Evolutionary conservation across 257 asterid genomes (phyloP).

Genomic region (Plantago elongata): DNA sequence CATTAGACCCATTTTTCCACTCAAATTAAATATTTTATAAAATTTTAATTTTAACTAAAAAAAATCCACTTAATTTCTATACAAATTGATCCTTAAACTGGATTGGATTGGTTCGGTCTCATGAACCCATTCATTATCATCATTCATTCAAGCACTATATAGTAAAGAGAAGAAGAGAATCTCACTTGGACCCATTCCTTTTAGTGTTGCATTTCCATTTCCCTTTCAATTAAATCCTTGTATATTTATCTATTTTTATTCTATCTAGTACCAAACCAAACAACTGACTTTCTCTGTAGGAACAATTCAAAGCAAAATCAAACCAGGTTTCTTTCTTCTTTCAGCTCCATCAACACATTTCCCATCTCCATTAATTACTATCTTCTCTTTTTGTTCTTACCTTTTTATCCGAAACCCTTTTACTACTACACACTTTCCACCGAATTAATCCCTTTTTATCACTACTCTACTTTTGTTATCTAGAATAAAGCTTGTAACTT

Average conservation of each 20-base stretch:
- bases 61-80: too few relatives aligned
- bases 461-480: not conserved
- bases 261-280: too few relatives aligned
- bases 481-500: not conserved
- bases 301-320: not conserved
- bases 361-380: not conserved
- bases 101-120: not conserved
- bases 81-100: too few relatives aligned
- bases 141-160: too few relatives aligned
- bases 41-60: too few relatives aligned
- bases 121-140: too few relatives aligned
- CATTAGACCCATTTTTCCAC: too few relatives aligned
- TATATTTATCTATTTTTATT: too few relatives aligned
- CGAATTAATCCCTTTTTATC: not conserved
- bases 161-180: not conserved
- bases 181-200: not conserved
- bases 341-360: not conserved
- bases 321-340: not conserved
- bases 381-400: not conserved
- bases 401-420: constrained; percentile 2
- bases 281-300: not conserved
- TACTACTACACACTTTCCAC: constrained; percentile 5
- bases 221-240: not conserved
- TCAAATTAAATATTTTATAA: too few relatives aligned
- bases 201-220: not conserved